Conservation (phyloP, 331 rosid species). For the Acacia pycnantha region DNA sequence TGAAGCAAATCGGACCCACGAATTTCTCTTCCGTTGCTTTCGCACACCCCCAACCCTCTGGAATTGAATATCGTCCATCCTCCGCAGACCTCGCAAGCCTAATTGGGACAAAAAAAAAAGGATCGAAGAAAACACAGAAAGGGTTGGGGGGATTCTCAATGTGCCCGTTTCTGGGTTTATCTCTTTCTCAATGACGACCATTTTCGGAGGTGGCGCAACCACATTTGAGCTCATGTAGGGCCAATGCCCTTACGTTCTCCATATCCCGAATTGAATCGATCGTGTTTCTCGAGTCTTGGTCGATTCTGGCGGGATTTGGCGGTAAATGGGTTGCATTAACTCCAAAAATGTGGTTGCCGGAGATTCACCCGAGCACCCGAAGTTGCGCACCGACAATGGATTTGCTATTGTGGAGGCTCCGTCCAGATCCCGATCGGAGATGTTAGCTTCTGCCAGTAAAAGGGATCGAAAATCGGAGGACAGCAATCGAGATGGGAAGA, state of each 20-base stretch:
- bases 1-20: constrained; percentile 54
- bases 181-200: constrained; percentile 15
- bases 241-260: constrained; percentile 42
- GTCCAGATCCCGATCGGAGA: constrained; percentile 24
- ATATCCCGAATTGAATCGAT: constrained; percentile 41
- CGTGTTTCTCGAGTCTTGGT: neutral
- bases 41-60: constrained; percentile 35
- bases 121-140: constrained; percentile 24
- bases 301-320: constrained; percentile 52
- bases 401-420: constrained; percentile 10
- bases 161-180: constrained; percentile 25
- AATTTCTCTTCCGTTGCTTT: constrained; percentile 47
- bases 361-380: constrained; percentile 34
- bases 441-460: constrained; percentile 19
- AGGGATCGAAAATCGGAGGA: constrained; percentile 42
- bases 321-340: constrained; percentile 87
- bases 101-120: constrained; percentile 9
- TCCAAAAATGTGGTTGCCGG: constrained; percentile 52
- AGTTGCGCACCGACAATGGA: constrained; percentile 14
- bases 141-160: constrained; percentile 20
- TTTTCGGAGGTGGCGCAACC: constrained; percentile 10
- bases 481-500: constrained; percentile 41
- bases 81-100: constrained; percentile 51
- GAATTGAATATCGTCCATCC: constrained; percentile 12
- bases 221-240: constrained; percentile 55